These are phyloP conservation scores for Phytopythium litorale DNA, from an alignment of 352 stramenopile genomes.

Conservation along the genomic window DNA sequence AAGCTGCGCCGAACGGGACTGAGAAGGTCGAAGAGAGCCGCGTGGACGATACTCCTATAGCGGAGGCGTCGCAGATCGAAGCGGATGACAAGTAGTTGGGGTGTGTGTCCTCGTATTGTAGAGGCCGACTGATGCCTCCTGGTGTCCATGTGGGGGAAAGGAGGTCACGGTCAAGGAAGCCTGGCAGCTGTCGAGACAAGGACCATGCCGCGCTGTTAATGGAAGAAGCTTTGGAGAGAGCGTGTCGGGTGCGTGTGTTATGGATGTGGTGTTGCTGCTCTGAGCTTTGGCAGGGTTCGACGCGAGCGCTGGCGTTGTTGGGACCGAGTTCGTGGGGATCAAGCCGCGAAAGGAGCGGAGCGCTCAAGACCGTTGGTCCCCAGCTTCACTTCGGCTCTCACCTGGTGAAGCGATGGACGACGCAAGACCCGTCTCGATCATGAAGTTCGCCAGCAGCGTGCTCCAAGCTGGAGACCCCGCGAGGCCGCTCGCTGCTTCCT, in stretches of 20 bases:
- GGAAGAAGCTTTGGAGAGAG: neutral
- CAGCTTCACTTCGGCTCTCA: neutral
- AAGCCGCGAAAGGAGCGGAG: neutral
- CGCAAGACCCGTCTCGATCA: neutral
- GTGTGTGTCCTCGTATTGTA: neutral
- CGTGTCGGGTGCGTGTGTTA: neutral
- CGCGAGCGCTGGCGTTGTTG: neutral
- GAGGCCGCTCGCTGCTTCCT: slow-evolving; percentile 8
- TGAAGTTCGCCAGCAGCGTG: neutral
- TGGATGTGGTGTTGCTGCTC: neutral
- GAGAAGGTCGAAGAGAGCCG: neutral
- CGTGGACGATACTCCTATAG: neutral
- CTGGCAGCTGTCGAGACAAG: neutral
- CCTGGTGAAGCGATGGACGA: neutral
- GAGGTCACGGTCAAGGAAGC: neutral
- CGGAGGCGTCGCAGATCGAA: neutral
- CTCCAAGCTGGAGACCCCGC: neutral
- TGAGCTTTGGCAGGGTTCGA: neutral
- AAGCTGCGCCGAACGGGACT: neutral
- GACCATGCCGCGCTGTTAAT: neutral
- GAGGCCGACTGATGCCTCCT: neutral
- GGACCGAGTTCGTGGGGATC: neutral
- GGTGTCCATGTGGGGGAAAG: neutral
- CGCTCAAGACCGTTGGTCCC: neutral
- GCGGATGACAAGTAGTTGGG: neutral